Evolutionary conservation across 768 basidiomycete species (phyloP).

Genomic region (Mycena floridula): DNA sequence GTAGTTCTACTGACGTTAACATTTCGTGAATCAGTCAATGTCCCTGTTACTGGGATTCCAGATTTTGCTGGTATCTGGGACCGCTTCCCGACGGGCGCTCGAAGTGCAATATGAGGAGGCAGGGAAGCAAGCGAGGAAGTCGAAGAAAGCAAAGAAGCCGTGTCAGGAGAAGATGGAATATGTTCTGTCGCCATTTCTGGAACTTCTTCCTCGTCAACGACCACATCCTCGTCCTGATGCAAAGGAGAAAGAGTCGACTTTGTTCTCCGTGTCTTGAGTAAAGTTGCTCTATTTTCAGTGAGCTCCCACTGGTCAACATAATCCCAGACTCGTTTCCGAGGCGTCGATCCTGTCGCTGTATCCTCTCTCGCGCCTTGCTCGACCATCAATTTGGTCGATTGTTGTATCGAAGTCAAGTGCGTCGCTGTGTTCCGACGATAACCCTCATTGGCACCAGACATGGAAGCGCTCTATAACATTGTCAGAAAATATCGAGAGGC

Average conservation of each 20-base stretch:
- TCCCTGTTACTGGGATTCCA: no score
- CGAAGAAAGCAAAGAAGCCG: constrained; percentile 4
- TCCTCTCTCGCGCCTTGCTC: constrained; percentile 61
- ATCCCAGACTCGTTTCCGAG: constrained; percentile 68
- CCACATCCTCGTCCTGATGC: constrained; percentile 22
- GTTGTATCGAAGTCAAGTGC: constrained; percentile 43
- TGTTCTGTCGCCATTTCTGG: constrained; percentile 5
- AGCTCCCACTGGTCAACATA: constrained; percentile 68
- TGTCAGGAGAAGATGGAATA: background rate
- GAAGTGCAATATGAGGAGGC: background rate
- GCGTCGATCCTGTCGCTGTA: constrained; percentile 64
- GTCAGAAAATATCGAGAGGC: background rate
- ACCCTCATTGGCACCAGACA: constrained; percentile 32
- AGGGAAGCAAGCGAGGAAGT: constrained; percentile 3
- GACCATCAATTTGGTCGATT: constrained; percentile 42
- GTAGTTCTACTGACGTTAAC: constrained; percentile 28
- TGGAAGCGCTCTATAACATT: constrained; percentile 30
- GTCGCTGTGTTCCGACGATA: constrained; percentile 37
- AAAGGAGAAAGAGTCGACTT: constrained; percentile 26
- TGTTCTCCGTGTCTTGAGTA: constrained; percentile 47
- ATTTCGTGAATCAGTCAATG: constrained; percentile 39
- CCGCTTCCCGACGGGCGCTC: background rate
- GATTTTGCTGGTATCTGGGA: constrained; percentile 10
- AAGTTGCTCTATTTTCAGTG: constrained; percentile 53
- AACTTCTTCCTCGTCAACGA: constrained; percentile 19